phyloP scores from a whole-genome alignment of 2,329 filamentous ascomycete species.

The Ophiosphaerella herpotricha region DNA sequence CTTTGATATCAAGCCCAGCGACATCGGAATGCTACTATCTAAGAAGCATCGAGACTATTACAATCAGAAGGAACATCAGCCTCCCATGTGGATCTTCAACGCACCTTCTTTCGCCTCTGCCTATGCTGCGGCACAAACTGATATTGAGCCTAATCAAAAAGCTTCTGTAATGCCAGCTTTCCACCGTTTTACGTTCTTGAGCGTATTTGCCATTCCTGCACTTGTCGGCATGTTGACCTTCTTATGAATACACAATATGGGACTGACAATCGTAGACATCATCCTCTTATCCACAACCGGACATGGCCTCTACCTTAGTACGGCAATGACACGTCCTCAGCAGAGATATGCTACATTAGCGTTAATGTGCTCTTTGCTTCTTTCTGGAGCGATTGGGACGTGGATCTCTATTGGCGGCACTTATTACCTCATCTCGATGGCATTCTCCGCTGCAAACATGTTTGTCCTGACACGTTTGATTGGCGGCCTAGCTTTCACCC shows the following conservation, averaged over 20 bases:
- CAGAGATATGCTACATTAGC: slow-evolving; percentile 61
- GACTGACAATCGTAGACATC: slow-evolving; percentile 52
- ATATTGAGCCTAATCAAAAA: slow-evolving; percentile 56
- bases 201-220: slow-evolving; percentile 66
- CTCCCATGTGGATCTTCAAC: slow-evolving; percentile 57
- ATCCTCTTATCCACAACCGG: slow-evolving; percentile 63
- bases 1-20: slow-evolving; percentile 57
- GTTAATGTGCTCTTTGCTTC: slow-evolving; percentile 62
- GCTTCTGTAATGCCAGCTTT: slow-evolving; percentile 52
- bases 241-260: background rate
- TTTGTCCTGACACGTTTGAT: slow-evolving; percentile 59
- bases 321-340: slow-evolving; percentile 57
- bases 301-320: slow-evolving; percentile 65
- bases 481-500: slow-evolving; percentile 56
- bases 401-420: slow-evolving; percentile 67
- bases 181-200: slow-evolving; percentile 61
- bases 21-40: slow-evolving; percentile 42
- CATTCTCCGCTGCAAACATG: slow-evolving; percentile 60
- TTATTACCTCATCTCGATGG: slow-evolving; percentile 64
- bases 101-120: slow-evolving; percentile 56
- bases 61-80: slow-evolving; percentile 48
- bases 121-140: slow-evolving; percentile 58
- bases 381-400: slow-evolving; percentile 65
- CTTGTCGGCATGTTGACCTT: slow-evolving; percentile 49
- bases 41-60: slow-evolving; percentile 51